Conservation (phyloP, 106 monocot genomes). For the Narthecium ossifragum region DNA sequence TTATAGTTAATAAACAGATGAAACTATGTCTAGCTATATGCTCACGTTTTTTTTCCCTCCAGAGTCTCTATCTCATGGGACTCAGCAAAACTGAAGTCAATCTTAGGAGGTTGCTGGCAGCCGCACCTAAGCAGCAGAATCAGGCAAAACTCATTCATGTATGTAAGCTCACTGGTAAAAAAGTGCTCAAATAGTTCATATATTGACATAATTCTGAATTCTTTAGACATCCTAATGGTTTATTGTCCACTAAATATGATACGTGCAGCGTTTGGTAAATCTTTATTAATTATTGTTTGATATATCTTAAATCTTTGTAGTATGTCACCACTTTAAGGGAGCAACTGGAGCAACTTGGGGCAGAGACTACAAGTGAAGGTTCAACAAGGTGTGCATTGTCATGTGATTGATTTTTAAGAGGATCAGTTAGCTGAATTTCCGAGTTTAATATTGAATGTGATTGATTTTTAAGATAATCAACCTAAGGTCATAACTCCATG, state of each 20-base stretch:
- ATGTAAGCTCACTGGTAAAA: too few relatives aligned
- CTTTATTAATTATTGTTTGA: neutral
- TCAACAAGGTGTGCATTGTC: conserved; percentile 16
- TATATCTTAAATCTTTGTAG: conserved; percentile 4
- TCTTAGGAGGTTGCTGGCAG: conserved; percentile 66
- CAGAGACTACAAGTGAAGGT: neutral
- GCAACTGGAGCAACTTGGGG: neutral
- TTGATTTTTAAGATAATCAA: too few relatives aligned
- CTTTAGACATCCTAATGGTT: neutral
- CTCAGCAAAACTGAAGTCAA: conserved; percentile 88
- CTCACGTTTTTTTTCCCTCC: too few relatives aligned
- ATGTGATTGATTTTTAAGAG: too few relatives aligned
- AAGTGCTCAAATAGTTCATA: too few relatives aligned
- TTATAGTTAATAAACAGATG: too few relatives aligned
- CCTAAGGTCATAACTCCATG: too few relatives aligned
- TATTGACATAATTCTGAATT: neutral
- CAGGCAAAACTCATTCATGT: conserved; percentile 78
- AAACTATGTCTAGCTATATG: too few relatives aligned
- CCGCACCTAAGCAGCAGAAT: conserved; percentile 77
- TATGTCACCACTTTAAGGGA: conserved; percentile 8
- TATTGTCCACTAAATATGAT: neutral
- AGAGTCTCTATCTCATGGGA: conserved; percentile 57
- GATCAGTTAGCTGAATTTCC: too few relatives aligned
- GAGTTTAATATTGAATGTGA: too few relatives aligned
- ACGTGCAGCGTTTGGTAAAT: neutral